Conservation (phyloP, 2,329 filamentous ascomycete species). For the Talaromyces verruculosus region DNA sequence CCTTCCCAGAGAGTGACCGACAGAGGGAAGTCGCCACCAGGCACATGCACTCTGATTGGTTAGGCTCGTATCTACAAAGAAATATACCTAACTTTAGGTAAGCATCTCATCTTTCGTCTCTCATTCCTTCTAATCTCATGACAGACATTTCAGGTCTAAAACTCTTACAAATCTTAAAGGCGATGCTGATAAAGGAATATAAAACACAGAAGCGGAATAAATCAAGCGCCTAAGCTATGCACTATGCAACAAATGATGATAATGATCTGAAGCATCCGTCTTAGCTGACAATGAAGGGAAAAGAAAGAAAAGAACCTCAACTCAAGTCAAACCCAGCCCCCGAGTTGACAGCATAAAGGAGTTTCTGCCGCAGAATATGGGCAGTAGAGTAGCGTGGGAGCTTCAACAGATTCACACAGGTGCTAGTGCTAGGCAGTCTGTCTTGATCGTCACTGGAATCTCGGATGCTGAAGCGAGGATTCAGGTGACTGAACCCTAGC, state of each 20-base stretch:
- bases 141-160: not conserved
- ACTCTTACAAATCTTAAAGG: not conserved
- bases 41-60: not conserved
- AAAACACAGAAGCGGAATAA: slow-evolving; percentile 16
- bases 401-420: slow-evolving; percentile 93
- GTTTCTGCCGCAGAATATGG: slow-evolving; percentile 68
- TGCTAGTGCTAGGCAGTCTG: slow-evolving; percentile 86
- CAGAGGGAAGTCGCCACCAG: not conserved
- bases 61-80: slow-evolving; percentile 10
- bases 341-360: slow-evolving; percentile 85
- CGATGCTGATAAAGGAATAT: not conserved
- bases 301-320: slow-evolving; percentile 23
- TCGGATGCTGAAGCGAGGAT: slow-evolving; percentile 83
- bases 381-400: slow-evolving; percentile 75
- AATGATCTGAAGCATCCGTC: slow-evolving; percentile 10
- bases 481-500: slow-evolving; percentile 81
- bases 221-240: slow-evolving; percentile 35
- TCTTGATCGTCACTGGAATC: slow-evolving; percentile 76
- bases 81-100: not conserved
- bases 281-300: not conserved
- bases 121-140: not conserved
- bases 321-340: slow-evolving; percentile 86
- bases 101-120: not conserved
- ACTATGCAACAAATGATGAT: slow-evolving; percentile 34
- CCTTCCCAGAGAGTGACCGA: not conserved